A percentile compares a stretch with the other conserved stretches of the same genome.
Conservation (phyloP, 2,329 filamentous ascomycete species). For the Fusarium mexicanum region DNA sequence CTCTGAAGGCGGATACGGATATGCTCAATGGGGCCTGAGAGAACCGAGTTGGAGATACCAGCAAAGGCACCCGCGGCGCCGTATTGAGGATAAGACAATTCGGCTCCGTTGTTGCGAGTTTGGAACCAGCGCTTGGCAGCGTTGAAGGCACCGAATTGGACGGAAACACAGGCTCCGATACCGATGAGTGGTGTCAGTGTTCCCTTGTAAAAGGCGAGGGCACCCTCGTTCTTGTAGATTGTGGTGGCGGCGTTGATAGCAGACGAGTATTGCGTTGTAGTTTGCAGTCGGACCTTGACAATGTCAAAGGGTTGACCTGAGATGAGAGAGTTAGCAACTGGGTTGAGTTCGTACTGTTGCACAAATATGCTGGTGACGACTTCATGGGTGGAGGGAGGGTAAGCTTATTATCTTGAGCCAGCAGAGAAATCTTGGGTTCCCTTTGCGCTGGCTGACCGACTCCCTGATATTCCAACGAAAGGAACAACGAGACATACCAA, state of each 20-base stretch:
- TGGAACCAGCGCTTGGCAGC: constrained; percentile 89
- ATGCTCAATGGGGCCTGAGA: constrained; percentile 95
- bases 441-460: background rate
- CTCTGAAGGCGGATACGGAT: constrained; percentile 96
- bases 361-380: background rate
- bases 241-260: constrained; percentile 82
- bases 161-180: constrained; percentile 96
- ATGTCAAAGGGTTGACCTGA: constrained; percentile 83
- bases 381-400: constrained; percentile 23
- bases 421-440: too few relatives aligned
- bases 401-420: constrained; percentile 13
- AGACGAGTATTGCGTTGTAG: constrained; percentile 80
- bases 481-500: constrained; percentile 66
- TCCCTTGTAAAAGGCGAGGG: constrained; percentile 96
- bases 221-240: constrained; percentile 89
- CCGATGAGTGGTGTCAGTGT: constrained; percentile 94
- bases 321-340: constrained; percentile 8
- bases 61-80: constrained; percentile 92
- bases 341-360: background rate
- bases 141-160: constrained; percentile 98
- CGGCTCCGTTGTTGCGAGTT: constrained; percentile 69
- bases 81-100: constrained; percentile 85
- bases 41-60: constrained; percentile 85
- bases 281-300: constrained; percentile 97
- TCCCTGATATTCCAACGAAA: background rate